Evolutionary conservation across 2,329 filamentous ascomycete species (phyloP).

Genomic region (Fusarium pseudocircinatum): DNA sequence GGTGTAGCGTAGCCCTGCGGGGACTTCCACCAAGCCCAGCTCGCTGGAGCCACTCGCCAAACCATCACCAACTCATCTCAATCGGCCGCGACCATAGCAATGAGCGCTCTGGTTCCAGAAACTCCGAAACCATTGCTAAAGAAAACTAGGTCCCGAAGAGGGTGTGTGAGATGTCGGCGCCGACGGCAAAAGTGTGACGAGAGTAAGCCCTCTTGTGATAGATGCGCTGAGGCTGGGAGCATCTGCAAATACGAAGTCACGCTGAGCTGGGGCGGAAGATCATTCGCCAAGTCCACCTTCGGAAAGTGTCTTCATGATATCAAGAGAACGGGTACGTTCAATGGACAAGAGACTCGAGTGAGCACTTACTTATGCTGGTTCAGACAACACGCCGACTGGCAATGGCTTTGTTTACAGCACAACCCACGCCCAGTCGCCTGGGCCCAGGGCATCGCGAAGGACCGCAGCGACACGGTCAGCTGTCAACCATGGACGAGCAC

Average conservation of each 20-base stretch:
- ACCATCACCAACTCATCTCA: not conserved
- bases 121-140: not conserved
- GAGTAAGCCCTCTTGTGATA: constrained; percentile 23
- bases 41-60: not conserved
- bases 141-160: constrained; percentile 19
- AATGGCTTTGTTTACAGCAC: constrained; percentile 19
- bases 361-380: not conserved
- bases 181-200: constrained; percentile 35
- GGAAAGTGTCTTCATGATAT: constrained; percentile 15
- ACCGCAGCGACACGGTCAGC: not conserved
- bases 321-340: not conserved
- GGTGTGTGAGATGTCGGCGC: constrained; percentile 25
- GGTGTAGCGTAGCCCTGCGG: not conserved
- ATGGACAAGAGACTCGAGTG: accelerated
- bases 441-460: accelerated
- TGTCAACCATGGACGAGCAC: no score
- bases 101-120: not conserved
- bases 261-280: constrained; percentile 25
- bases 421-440: not conserved
- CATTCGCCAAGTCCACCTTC: constrained; percentile 25
- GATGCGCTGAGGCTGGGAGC: constrained; percentile 8
- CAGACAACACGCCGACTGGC: not conserved
- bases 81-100: not conserved
- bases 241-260: constrained; percentile 23
- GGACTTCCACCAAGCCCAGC: not conserved